Percentiles rank a stretch among this genome's conserved stretches.
These are phyloP conservation scores for Citrus inodora DNA, from an alignment of 345 rosid genomes.

Conservation along the genomic window DNA sequence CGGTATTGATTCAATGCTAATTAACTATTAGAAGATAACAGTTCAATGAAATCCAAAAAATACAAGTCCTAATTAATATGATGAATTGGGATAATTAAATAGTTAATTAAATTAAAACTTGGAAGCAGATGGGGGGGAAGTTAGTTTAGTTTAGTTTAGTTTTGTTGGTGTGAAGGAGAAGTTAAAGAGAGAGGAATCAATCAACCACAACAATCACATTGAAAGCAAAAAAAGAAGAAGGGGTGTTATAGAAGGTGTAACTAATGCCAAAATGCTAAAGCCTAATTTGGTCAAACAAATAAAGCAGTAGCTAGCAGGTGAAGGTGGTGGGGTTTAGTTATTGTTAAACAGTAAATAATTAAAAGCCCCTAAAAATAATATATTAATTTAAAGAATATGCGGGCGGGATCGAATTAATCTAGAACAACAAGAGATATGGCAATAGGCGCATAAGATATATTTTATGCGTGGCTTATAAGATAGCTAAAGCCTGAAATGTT, in stretches of 20 bases:
- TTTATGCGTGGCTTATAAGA: conserved; percentile 25
- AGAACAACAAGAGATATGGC: not conserved
- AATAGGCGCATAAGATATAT: not conserved
- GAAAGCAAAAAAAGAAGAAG: not conserved
- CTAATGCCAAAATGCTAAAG: conserved; percentile 2
- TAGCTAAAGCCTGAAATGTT: not conserved
- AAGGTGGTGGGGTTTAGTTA: not conserved
- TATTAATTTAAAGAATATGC: not conserved
- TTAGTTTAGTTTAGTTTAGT: too few relatives aligned
- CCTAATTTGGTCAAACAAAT: not conserved
- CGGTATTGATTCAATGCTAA: too few relatives aligned
- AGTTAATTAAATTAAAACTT: too few relatives aligned
- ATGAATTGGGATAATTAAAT: too few relatives aligned
- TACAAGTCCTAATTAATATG: too few relatives aligned
- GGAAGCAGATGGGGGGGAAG: not conserved
- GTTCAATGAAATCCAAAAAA: too few relatives aligned
- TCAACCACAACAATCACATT: not conserved
- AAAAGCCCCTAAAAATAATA: not conserved
- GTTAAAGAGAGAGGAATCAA: not conserved
- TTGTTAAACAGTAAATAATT: not conserved
- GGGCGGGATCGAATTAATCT: not conserved
- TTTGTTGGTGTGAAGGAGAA: not conserved
- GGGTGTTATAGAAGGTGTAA: conserved; percentile 7
- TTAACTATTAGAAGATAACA: too few relatives aligned
- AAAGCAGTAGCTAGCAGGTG: not conserved